These are phyloP conservation scores for Hydrangea macrophylla DNA, from an alignment of 148 eudicot species.

Conservation along the genomic window DNA sequence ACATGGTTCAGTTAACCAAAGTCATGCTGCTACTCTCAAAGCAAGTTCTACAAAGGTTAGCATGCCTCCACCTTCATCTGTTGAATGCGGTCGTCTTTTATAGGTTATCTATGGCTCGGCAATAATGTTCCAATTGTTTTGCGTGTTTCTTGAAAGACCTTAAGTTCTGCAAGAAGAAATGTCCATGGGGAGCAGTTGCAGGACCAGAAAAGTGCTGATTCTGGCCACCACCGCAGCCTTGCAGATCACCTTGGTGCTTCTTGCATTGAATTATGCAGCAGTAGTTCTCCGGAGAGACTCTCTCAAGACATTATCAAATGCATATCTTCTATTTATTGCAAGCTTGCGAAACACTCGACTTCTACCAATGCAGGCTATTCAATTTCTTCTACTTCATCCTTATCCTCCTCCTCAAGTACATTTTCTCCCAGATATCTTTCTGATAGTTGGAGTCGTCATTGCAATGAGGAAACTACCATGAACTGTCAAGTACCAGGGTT, in stretches of 20 bases:
- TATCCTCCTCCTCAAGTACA: slow-evolving; percentile 45
- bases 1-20: slow-evolving; percentile 11
- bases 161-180: neutral
- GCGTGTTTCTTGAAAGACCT: neutral
- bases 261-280: slow-evolving; percentile 21
- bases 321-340: slow-evolving; percentile 45
- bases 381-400: slow-evolving; percentile 39
- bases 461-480: slow-evolving; percentile 24
- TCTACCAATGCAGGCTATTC: slow-evolving; percentile 22
- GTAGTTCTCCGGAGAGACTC: slow-evolving; percentile 36
- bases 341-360: slow-evolving; percentile 35
- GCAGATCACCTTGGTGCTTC: slow-evolving; percentile 45
- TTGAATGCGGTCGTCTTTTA: neutral
- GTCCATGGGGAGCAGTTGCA: slow-evolving; percentile 17
- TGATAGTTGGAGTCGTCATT: slow-evolving; percentile 42
- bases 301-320: slow-evolving; percentile 54
- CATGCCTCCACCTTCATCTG: neutral
- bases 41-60: slow-evolving; percentile 18
- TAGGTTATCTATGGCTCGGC: neutral
- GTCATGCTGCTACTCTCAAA: slow-evolving; percentile 15
- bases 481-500: slow-evolving; percentile 17
- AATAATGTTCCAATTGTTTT: neutral
- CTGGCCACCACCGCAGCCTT: slow-evolving; percentile 40
- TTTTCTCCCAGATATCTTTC: slow-evolving; percentile 42
- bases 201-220: slow-evolving; percentile 24